Conservation (phyloP, 148 eudicot species). For the Cornus florida region DNA sequence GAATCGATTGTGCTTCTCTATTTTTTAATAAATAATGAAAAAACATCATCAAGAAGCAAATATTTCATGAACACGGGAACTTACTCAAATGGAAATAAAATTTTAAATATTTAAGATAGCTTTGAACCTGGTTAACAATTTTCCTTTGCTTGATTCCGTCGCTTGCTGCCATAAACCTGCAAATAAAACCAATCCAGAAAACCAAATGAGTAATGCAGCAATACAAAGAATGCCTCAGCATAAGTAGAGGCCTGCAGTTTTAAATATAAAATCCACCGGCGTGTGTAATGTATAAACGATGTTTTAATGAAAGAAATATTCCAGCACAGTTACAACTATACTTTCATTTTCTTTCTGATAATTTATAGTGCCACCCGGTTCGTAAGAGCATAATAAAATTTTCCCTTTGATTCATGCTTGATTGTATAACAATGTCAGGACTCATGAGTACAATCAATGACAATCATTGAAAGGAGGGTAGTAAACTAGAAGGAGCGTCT, state of each 20-base stretch:
- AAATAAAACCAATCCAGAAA: conserved; percentile 11
- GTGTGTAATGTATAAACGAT: not conserved
- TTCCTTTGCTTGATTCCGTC: conserved; percentile 81
- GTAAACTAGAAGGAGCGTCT: too few species aligned
- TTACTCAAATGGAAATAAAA: not conserved
- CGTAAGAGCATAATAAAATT: not conserved
- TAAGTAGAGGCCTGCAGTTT: not conserved
- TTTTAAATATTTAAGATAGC: conserved; percentile 8
- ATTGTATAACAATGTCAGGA: not conserved
- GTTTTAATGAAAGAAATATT: not conserved
- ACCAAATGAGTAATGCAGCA: not conserved
- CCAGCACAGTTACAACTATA: not conserved
- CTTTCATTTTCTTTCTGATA: too few species aligned
- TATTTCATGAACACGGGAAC: not conserved
- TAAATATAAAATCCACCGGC: not conserved
- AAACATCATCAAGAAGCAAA: not conserved
- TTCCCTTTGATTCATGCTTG: not conserved
- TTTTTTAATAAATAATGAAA: not conserved
- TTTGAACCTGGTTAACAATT: conserved; percentile 64
- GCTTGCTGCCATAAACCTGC: conserved; percentile 91
- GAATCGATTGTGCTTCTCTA: not conserved
- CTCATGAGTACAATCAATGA: not conserved
- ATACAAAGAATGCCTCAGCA: not conserved
- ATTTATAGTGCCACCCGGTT: not conserved
- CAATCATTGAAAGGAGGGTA: not conserved